phyloP scores from a whole-genome alignment of 2,329 filamentous ascomycete species.

The Biscogniauxia sp. region DNA sequence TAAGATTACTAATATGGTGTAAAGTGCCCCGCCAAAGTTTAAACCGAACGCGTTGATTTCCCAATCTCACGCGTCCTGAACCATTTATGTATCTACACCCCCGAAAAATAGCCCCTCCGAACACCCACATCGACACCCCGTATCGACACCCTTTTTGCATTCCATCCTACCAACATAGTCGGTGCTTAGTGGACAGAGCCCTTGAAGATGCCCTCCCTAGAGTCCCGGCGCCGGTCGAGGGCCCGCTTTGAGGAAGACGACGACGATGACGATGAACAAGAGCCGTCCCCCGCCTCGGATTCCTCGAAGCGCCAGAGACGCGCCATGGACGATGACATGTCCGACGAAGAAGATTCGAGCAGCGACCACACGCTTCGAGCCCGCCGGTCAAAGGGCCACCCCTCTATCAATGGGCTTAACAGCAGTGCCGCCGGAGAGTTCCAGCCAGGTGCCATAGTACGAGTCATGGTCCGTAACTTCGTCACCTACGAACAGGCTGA shows the following conservation, averaged over 20 bases:
- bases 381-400: conserved; percentile 11
- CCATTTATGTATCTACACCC: neutral
- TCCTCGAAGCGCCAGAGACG: conserved; percentile 25
- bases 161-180: neutral
- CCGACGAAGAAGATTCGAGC: conserved; percentile 16
- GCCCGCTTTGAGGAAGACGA: conserved; percentile 38
- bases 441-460: conserved; percentile 81
- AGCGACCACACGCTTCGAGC: conserved; percentile 4
- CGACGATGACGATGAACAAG: conserved; percentile 26
- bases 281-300: conserved; percentile 26
- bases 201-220: conserved; percentile 26
- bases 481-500: conserved; percentile 93
- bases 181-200: neutral
- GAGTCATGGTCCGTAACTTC: conserved; percentile 83
- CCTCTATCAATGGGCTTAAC: conserved; percentile 9
- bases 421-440: conserved; percentile 33
- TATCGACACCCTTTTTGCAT: too few species aligned
- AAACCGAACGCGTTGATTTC: too few species aligned
- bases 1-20: too few species aligned
- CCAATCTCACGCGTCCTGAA: too few species aligned
- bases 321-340: conserved; percentile 4
- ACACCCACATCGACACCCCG: neutral
- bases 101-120: neutral
- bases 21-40: too few species aligned
- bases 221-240: conserved; percentile 43